Percentiles rank a stretch among this genome's conserved stretches.
phyloP scores from a whole-genome alignment of 1,284 basidiomycete species.

The Tilletia walkeri region DNA sequence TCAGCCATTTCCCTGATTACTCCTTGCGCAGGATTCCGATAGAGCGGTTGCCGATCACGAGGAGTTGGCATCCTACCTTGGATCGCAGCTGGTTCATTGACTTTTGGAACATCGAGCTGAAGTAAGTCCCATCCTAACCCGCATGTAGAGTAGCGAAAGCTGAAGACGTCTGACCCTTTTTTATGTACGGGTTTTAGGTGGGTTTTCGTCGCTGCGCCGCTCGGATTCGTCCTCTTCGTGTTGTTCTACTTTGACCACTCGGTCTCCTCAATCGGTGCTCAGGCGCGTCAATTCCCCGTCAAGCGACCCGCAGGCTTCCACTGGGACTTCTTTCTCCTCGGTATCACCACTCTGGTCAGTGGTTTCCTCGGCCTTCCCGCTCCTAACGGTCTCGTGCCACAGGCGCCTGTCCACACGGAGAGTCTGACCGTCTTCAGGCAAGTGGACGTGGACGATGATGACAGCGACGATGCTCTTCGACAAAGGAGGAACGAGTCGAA shows the following conservation, averaged over 20 bases:
- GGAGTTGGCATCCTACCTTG: slow-evolving; percentile 63
- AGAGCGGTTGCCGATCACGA: slow-evolving; percentile 53
- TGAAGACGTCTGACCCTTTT: not conserved
- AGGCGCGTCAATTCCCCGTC: slow-evolving; percentile 84
- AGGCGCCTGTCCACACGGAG: slow-evolving; percentile 89
- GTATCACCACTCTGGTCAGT: slow-evolving; percentile 85
- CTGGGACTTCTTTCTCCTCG: slow-evolving; percentile 71
- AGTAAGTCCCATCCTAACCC: slow-evolving; percentile 47
- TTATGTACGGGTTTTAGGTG: slow-evolving; percentile 58
- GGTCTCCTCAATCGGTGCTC: slow-evolving; percentile 75
- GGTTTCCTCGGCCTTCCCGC: slow-evolving; percentile 87
- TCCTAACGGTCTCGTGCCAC: slow-evolving; percentile 87
- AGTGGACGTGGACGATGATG: slow-evolving; percentile 37
- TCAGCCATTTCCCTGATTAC: slow-evolving; percentile 55
- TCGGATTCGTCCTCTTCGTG: slow-evolving; percentile 60
- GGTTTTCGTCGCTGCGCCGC: slow-evolving; percentile 73
- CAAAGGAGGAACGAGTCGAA: no score
- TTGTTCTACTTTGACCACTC: slow-evolving; percentile 65
- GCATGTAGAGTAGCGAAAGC: no score
- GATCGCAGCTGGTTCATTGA: slow-evolving; percentile 78
- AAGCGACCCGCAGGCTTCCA: slow-evolving; percentile 91
- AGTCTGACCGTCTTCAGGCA: slow-evolving; percentile 75
- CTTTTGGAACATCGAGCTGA: slow-evolving; percentile 85
- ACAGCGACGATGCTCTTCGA: slow-evolving; percentile 38
- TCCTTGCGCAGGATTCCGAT: slow-evolving; percentile 43